Conservation (phyloP, 768 basidiomycete genomes). For the Cyathus striatus region DNA sequence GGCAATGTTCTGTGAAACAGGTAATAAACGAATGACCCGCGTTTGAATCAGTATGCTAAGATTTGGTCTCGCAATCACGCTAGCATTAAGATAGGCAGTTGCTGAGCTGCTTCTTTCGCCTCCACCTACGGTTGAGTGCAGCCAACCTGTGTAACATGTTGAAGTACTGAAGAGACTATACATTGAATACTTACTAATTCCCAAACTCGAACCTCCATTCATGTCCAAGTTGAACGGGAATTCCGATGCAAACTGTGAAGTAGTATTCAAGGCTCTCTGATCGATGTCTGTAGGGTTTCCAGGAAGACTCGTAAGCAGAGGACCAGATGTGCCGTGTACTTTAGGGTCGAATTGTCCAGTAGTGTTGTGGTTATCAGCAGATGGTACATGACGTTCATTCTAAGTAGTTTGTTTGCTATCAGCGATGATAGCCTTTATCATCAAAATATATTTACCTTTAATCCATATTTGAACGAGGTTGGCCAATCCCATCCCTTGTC, state of each 20-base stretch:
- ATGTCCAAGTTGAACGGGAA: not conserved
- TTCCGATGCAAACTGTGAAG: not conserved
- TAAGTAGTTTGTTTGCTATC: too few relatives aligned
- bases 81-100: constrained; percentile 10
- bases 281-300: not conserved
- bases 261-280: not conserved
- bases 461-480: not conserved
- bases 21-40: constrained; percentile 10
- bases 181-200: not conserved
- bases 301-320: not conserved
- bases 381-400: not conserved
- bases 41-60: constrained; percentile 14
- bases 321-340: not conserved
- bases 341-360: not conserved
- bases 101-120: constrained; percentile 12
- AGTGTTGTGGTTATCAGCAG: not conserved
- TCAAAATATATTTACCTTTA: not conserved
- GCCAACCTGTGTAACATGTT: not conserved
- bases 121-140: constrained; percentile 7
- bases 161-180: not conserved
- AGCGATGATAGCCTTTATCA: not conserved
- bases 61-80: constrained; percentile 12
- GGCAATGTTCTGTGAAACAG: not conserved
- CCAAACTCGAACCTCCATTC: not conserved
- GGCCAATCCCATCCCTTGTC: not conserved